Conservation (phyloP, 495 filamentous ascomycete genomes). For the Podospora appendiculata region DNA sequence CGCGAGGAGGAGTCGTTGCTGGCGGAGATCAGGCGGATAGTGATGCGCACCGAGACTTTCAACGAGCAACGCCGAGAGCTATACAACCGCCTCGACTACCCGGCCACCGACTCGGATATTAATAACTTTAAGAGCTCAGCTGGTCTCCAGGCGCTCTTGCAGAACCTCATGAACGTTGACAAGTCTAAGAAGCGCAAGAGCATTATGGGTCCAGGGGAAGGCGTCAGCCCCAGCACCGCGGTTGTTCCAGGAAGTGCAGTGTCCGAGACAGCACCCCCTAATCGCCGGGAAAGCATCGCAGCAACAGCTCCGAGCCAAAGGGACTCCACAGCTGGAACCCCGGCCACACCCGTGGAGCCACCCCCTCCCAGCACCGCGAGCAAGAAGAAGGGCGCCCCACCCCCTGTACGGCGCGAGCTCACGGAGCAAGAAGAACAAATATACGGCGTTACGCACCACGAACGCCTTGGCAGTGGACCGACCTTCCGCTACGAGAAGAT, state of each 20-base stretch:
- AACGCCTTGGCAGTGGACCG: conserved; percentile 66
- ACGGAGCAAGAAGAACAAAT: conserved; percentile 63
- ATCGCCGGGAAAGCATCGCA: conserved; percentile 44
- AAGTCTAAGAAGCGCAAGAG: conserved; percentile 73
- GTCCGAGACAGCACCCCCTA: conserved; percentile 13
- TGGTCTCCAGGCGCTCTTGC: conserved; percentile 69
- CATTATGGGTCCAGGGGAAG: conserved; percentile 49
- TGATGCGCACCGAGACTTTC: conserved; percentile 70
- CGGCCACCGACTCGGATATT: conserved; percentile 56
- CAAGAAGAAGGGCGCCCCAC: conserved; percentile 44
- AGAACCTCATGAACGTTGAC: conserved; percentile 69
- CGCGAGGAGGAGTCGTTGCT: conserved; percentile 86
- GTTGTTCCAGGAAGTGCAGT: conserved; percentile 30
- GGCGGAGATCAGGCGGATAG: conserved; percentile 82
- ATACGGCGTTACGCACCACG: conserved; percentile 81
- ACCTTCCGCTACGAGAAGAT: conserved; percentile 78
- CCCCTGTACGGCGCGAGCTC: conserved; percentile 55
- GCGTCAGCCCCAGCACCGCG: conserved; percentile 25
- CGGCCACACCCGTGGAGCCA: conserved; percentile 23
- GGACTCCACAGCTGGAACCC: conserved; percentile 42
- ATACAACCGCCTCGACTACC: conserved; percentile 78
- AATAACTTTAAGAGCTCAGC: conserved; percentile 71
- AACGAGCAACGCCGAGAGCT: conserved; percentile 83
- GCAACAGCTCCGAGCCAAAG: conserved; percentile 29
- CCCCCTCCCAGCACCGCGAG: conserved; percentile 19